A percentile compares a stretch with the other conserved stretches of the same genome.
phyloP scores from a whole-genome alignment of 306 rosid genomes.

The Pyrus pyrifolia region DNA sequence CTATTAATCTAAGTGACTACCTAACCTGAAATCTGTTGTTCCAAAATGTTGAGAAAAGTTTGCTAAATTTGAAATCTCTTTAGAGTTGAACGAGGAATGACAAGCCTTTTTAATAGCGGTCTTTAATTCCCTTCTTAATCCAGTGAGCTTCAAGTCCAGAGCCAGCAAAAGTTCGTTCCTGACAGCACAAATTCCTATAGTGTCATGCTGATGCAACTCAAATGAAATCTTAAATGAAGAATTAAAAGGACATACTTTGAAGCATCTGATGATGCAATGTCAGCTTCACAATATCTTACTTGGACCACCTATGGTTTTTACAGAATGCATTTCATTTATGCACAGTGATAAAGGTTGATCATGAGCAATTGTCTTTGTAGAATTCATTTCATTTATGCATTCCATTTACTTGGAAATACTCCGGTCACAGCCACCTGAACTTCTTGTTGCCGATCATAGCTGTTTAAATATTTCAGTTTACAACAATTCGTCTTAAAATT shows the following conservation, averaged over 20 bases:
- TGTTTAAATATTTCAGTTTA: too few relatives aligned
- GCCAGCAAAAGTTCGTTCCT: slow-evolving; percentile 85
- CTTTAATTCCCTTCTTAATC: slow-evolving; percentile 53
- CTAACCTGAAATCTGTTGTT: slow-evolving; percentile 62
- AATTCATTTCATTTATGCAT: too few relatives aligned
- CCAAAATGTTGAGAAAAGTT: slow-evolving; percentile 56
- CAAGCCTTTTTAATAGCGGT: slow-evolving; percentile 42
- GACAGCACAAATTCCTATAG: slow-evolving; percentile 36
- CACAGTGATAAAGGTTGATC: not conserved
- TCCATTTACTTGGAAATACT: too few relatives aligned
- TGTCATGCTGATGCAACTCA: slow-evolving; percentile 9
- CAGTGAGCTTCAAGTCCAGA: slow-evolving; percentile 78
- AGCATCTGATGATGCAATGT: too few relatives aligned
- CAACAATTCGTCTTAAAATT: too few relatives aligned
- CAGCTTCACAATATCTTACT: not conserved
- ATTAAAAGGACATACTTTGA: too few relatives aligned
- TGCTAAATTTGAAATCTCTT: slow-evolving; percentile 38
- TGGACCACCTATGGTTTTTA: not conserved
- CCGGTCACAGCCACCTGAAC: too few relatives aligned
- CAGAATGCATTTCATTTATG: not conserved
- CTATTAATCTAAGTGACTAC: slow-evolving; percentile 6
- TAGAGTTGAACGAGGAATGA: slow-evolving; percentile 35
- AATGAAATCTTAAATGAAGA: too few relatives aligned
- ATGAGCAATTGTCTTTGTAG: not conserved
- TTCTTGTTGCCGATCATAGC: too few relatives aligned